Evolutionary conservation across 768 basidiomycete species (phyloP), one percentile per base, ranked within the genome.

Genomic region (Boletus reticulatus): DNA sequence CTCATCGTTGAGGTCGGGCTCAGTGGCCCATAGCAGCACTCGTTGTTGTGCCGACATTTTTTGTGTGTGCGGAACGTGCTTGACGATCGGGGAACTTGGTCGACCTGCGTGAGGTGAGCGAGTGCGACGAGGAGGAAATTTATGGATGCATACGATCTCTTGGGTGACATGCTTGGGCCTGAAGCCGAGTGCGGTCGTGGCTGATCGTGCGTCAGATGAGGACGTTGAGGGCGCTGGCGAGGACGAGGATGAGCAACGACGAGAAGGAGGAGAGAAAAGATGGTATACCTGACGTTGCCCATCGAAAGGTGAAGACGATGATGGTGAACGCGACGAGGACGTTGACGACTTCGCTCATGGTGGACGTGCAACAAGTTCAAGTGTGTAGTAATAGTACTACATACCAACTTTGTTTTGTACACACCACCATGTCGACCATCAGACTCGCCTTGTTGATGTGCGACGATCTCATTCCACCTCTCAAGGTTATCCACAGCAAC

Each of bases 241-340:
- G n/a, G 38, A 14, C 32, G 32, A 37, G 45, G 5, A 6, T 29
- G 14, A 48, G 31, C 27, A 14, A 11, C 19, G 31, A 12, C 20
- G n/a, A 14, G 7, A 24, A 13, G 3, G 22, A 10, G 6, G n/a
- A n/a, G n/a, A n/a, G n/a, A 16, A 8, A 17, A 16, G n/a, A 27
- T 16, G n/a, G 11, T 14, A 47, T 62, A 84, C 86, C 76, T 47
- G 86, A 83, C 5, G 89, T 87, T 4, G 82, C 82, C 90, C 90
- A 92, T 65, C 88, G 79, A 45, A 91, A 83, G 24, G 90, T 71
- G 59, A 92, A 80, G 22, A 91, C 79, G 59, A 92, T 88, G 55
- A 92, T 88, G 13, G 89, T 88, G 59, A 92, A 85, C 13, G 90
- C 90, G 53, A 92, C 89, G 48, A 92, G 74, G 29, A 89, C 88